These are phyloP conservation scores for Trichomonascus vanleenenianus DNA, from an alignment of 805 yeast species.

Conservation along the genomic window DNA sequence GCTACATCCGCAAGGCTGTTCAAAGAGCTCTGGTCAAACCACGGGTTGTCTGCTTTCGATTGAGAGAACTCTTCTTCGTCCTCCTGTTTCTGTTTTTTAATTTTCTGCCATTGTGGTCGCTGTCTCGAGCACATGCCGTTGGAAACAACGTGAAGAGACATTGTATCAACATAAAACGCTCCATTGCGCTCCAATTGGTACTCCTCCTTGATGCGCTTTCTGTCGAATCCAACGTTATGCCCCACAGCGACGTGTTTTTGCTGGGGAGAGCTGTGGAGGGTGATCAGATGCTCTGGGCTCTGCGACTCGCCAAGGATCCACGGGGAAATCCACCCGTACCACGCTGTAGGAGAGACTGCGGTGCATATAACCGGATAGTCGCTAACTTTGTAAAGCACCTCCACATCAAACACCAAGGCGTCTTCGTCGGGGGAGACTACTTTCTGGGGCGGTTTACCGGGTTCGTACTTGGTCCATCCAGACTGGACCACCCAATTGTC, in stretches of 20 bases:
- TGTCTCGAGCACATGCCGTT: constrained; percentile 93
- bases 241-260: constrained; percentile 58
- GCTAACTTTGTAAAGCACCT: constrained; percentile 68
- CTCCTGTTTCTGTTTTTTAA: constrained; percentile 21
- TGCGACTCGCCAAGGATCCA: constrained; percentile 51
- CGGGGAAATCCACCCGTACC: constrained; percentile 97
- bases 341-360: constrained; percentile 66
- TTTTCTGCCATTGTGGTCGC: constrained; percentile 61
- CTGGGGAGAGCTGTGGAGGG: constrained; percentile 46
- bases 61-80: constrained; percentile 20
- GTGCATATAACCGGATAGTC: constrained; percentile 74
- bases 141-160: constrained; percentile 85
- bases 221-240: constrained; percentile 83
- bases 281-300: constrained; percentile 54
- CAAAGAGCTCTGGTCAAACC: constrained; percentile 71
- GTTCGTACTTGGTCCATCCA: constrained; percentile 78
- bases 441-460: constrained; percentile 41
- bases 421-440: constrained; percentile 69
- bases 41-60: constrained; percentile 42
- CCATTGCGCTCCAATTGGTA: constrained; percentile 59
- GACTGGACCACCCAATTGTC: constrained; percentile 46
- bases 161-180: constrained; percentile 80
- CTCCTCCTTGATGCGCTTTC: constrained; percentile 81
- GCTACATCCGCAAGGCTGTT: constrained; percentile 80
- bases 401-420: constrained; percentile 80